These are phyloP conservation scores for Eucalyptus urophylla DNA, from an alignment of 345 rosid species.

Conservation along the genomic window DNA sequence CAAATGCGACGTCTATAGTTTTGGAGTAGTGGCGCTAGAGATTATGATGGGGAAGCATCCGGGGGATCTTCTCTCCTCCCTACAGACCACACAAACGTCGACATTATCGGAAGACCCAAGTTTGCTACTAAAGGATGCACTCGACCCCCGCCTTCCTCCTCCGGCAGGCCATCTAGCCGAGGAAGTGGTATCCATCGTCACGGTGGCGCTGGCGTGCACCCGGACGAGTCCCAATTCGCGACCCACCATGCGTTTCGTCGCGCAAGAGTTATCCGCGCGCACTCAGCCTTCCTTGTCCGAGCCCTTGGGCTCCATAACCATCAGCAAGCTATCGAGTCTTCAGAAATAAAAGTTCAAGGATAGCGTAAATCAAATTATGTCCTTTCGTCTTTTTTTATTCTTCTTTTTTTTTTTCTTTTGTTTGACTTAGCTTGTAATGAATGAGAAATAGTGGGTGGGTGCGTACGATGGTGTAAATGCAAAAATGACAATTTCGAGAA, in stretches of 20 bases:
- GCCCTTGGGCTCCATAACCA: conserved; percentile 8
- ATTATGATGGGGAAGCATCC: conserved; percentile 64
- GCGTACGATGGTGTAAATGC: neutral
- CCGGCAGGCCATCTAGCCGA: conserved; percentile 33
- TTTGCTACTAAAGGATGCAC: conserved; percentile 24
- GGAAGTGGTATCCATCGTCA: conserved; percentile 23
- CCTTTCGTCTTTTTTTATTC: neutral
- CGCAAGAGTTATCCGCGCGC: conserved; percentile 40
- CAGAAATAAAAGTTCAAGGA: neutral
- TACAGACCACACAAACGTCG: neutral
- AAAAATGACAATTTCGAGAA: neutral
- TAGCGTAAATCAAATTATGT: neutral
- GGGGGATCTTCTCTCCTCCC: conserved; percentile 30
- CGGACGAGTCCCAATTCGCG: conserved; percentile 16
- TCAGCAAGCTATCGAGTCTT: conserved; percentile 12
- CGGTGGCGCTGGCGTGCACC: conserved; percentile 33
- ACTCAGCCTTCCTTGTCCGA: conserved; percentile 13
- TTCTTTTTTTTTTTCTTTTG: neutral
- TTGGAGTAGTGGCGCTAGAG: conserved; percentile 59
- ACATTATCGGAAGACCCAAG: neutral
- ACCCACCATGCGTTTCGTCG: conserved; percentile 47
- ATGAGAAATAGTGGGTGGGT: neutral
- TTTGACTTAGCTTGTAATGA: neutral
- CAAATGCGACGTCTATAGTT: conserved; percentile 51
- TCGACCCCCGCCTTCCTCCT: conserved; percentile 34